A percentile compares a stretch with the other conserved stretches of the same genome.
phyloP scores from a whole-genome alignment of 345 rosid species.

The Moringa oleifera region DNA sequence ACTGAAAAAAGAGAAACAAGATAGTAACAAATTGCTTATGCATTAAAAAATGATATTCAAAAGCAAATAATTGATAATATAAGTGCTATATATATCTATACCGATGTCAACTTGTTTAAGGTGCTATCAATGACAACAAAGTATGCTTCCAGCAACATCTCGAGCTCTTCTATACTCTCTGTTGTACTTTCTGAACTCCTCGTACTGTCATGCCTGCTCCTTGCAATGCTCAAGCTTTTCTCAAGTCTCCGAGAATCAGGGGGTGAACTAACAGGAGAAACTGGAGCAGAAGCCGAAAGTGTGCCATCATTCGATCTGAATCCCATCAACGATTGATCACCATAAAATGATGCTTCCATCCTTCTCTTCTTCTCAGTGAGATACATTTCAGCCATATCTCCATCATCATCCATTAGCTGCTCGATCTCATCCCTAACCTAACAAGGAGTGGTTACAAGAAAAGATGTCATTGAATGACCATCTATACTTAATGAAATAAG shows the following conservation, averaged over 20 bases:
- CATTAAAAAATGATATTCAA: too few relatives aligned
- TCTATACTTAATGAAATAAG: constrained; percentile 3
- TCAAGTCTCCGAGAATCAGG: constrained; percentile 78
- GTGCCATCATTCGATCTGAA: constrained; percentile 66
- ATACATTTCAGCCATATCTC: constrained; percentile 99
- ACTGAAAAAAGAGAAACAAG: constrained; percentile 36
- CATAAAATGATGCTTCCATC: constrained; percentile 70
- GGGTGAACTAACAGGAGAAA: constrained; percentile 91
- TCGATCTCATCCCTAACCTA: constrained; percentile 98
- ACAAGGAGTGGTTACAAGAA: constrained; percentile 7
- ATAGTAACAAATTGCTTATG: background rate
- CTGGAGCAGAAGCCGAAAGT: constrained; percentile 78
- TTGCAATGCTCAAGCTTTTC: constrained; percentile 78
- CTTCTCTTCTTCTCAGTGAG: constrained; percentile 92
- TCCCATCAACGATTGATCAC: constrained; percentile 74
- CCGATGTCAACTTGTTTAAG: constrained; percentile 93
- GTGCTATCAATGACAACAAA: constrained; percentile 97
- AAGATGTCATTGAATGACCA: background rate
- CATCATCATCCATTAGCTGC: constrained; percentile 99
- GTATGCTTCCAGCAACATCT: constrained; percentile 98
- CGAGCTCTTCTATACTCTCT: constrained; percentile 86
- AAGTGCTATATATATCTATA: constrained; percentile 20
- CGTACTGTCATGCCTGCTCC: constrained; percentile 91
- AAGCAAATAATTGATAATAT: background rate
- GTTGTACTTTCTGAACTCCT: constrained; percentile 72